Evolutionary conservation across 2,329 filamentous ascomycete species (phyloP).

Genomic region (Xylariaceae sp.): DNA sequence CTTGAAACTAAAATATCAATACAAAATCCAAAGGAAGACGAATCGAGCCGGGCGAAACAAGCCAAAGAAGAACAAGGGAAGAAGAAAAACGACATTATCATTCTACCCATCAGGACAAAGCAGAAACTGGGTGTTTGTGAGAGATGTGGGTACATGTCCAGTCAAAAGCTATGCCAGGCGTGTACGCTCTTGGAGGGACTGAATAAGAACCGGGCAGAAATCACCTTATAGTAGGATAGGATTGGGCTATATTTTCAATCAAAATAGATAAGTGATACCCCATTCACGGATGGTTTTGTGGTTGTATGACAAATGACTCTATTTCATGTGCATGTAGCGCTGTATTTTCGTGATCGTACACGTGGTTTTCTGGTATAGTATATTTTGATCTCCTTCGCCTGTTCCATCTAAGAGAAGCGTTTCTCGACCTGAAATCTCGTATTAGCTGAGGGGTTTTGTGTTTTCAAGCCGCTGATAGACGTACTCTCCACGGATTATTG

Average conservation of each 20-base stretch:
- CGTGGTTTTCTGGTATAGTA: slow-evolving; percentile 10
- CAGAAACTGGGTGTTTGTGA: slow-evolving; percentile 80
- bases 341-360: slow-evolving; percentile 23
- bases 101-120: slow-evolving; percentile 42
- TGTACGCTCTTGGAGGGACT: slow-evolving; percentile 85
- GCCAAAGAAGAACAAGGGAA: slow-evolving; percentile 29
- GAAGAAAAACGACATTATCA: too few relatives aligned
- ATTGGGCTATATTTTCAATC: slow-evolving; percentile 6
- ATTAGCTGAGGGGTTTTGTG: slow-evolving; percentile 7
- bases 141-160: slow-evolving; percentile 92
- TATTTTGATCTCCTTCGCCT: slow-evolving; percentile 6
- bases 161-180: slow-evolving; percentile 89
- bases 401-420: slow-evolving; percentile 41
- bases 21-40: slow-evolving; percentile 31
- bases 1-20: slow-evolving; percentile 64
- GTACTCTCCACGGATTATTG: slow-evolving; percentile 62
- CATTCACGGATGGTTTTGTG: slow-evolving; percentile 7
- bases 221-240: slow-evolving; percentile 43
- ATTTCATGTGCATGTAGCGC: slow-evolving; percentile 14
- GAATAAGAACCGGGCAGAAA: slow-evolving; percentile 70
- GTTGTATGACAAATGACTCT: slow-evolving; percentile 14
- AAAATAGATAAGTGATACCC: slow-evolving; percentile 25
- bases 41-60: slow-evolving; percentile 33
- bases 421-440: slow-evolving; percentile 46
- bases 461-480: slow-evolving; percentile 21